Evolutionary conservation across 129 eudicot genomes (phyloP).

Genomic region (Artemisia tridentata): DNA sequence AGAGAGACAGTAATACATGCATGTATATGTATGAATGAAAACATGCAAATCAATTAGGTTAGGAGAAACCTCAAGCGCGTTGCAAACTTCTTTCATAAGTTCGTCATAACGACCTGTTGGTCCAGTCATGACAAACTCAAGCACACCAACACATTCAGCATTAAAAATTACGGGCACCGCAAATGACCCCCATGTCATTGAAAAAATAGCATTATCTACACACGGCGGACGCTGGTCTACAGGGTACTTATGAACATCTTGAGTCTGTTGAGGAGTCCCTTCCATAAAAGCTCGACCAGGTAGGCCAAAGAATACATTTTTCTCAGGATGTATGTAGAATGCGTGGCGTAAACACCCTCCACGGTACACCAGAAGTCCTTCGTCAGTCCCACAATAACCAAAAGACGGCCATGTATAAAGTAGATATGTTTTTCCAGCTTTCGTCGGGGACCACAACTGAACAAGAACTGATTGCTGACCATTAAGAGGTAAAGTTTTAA

Average conservation of each 20-base stretch:
- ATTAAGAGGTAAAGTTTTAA: background rate
- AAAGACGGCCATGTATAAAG: background rate
- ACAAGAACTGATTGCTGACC: background rate
- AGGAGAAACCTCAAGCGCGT: background rate
- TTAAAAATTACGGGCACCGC: background rate
- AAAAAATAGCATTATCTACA: background rate
- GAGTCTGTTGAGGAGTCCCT: conserved; percentile 1
- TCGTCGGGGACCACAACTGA: background rate
- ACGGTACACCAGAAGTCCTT: background rate
- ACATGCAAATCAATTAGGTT: background rate
- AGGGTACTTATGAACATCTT: background rate
- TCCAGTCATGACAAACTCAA: conserved; percentile 1
- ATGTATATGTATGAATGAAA: background rate
- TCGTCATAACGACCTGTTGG: background rate
- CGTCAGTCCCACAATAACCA: background rate
- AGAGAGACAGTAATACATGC: too few relatives aligned
- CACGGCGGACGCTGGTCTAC: conserved; percentile 4
- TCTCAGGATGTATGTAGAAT: background rate
- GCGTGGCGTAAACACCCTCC: background rate
- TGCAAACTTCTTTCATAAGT: background rate
- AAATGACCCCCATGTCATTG: conserved; percentile 12
- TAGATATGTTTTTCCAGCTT: background rate
- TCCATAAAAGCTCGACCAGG: conserved; percentile 4
- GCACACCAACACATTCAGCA: background rate
- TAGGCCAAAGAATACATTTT: conserved; percentile 7